phyloP scores from a whole-genome alignment of 2,329 filamentous ascomycete genomes.

The Cytospora piceicola region DNA sequence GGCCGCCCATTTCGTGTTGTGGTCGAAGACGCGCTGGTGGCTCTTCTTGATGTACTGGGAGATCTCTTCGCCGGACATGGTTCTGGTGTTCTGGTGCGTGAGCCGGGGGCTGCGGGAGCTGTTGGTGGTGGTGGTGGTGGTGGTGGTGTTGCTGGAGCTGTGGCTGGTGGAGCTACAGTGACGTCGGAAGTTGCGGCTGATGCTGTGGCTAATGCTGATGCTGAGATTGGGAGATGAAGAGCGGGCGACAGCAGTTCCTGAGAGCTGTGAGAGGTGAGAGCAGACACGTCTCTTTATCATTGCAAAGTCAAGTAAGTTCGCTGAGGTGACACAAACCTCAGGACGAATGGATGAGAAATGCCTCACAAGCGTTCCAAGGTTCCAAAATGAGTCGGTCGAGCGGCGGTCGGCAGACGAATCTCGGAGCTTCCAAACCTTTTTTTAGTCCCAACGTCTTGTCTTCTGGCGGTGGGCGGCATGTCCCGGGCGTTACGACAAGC shows the following conservation, averaged over 20 bases:
- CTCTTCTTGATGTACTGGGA: constrained; percentile 62
- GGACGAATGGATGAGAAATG: background rate
- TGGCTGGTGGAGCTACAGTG: constrained; percentile 14
- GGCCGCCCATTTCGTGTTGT: constrained; percentile 69
- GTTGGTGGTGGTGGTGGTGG: background rate
- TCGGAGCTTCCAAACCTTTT: background rate
- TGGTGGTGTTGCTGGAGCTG: constrained; percentile 23
- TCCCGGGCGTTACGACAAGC: background rate
- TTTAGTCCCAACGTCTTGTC: background rate
- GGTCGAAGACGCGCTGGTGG: constrained; percentile 70
- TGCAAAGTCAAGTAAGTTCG: background rate
- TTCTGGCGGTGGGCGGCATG: background rate
- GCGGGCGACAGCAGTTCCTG: constrained; percentile 8
- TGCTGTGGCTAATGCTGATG: constrained; percentile 1
- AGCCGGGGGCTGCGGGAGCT: background rate
- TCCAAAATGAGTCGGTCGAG: background rate
- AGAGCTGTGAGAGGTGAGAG: constrained; percentile 18
- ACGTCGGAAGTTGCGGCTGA: constrained; percentile 3
- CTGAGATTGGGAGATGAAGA: constrained; percentile 10
- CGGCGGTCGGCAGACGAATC: background rate
- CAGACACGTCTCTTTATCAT: constrained; percentile 29
- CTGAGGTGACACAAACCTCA: background rate
- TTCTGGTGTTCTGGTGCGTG: constrained; percentile 6
- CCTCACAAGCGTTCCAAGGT: background rate
- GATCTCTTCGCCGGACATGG: constrained; percentile 47